Evolutionary conservation across 75 land plant genomes (phyloP).

Genomic region (Picea sitchensis): DNA sequence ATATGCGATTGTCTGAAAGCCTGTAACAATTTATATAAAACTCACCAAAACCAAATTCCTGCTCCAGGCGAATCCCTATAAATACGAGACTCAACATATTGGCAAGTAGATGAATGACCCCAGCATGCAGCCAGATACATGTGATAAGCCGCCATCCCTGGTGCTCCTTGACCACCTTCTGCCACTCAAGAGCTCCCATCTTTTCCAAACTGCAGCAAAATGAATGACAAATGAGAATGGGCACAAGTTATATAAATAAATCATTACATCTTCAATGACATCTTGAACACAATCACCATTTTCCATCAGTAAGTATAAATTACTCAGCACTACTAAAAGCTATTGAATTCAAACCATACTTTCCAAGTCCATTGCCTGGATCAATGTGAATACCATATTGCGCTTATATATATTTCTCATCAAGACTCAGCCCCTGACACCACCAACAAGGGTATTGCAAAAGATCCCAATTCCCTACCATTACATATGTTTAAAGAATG

Average conservation of each 20-base stretch:
- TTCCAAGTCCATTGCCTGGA: neutral
- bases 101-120: slow-evolving; percentile 79
- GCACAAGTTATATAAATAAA: neutral
- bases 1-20: neutral
- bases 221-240: neutral
- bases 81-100: slow-evolving; percentile 89
- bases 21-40: neutral
- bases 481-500: neutral
- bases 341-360: neutral
- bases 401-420: neutral
- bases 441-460: too few species aligned
- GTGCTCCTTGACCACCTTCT: slow-evolving; percentile 48
- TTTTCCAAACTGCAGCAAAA: slow-evolving; percentile 44
- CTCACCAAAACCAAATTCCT: slow-evolving; percentile 88
- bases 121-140: slow-evolving; percentile 94
- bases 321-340: neutral
- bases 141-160: slow-evolving; percentile 89
- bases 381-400: neutral
- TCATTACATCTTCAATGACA: neutral
- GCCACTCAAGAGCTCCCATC: slow-evolving; percentile 72
- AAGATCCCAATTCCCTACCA: neutral
- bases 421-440: neutral
- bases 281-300: neutral
- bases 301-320: neutral
- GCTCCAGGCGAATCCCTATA: slow-evolving; percentile 81